These are phyloP conservation scores for Acanthochlamys bracteata DNA, from an alignment of 106 monocot species.

Conservation along the genomic window DNA sequence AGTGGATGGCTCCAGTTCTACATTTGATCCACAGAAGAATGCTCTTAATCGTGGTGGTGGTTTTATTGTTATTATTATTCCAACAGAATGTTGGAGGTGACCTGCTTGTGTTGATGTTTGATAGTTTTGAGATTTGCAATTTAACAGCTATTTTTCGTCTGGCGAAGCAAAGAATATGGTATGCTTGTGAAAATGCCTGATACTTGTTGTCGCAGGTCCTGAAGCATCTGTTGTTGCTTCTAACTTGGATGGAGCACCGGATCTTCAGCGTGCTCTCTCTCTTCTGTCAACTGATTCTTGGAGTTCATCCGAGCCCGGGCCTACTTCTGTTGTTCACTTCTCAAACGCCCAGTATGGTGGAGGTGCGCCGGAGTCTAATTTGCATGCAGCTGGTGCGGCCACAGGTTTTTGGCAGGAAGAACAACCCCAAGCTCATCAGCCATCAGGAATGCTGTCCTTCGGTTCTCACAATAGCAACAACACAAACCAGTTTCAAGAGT, in stretches of 20 bases:
- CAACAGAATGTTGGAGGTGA: too few species aligned
- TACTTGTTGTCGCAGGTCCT: slow-evolving; percentile 24
- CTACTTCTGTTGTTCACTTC: slow-evolving; percentile 22
- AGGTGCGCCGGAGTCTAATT: not conserved
- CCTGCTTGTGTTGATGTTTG: too few species aligned
- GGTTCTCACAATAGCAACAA: slow-evolving; percentile 11
- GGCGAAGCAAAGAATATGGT: too few species aligned
- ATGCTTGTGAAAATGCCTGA: not conserved
- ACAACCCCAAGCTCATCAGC: slow-evolving; percentile 12
- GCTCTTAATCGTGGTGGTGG: too few species aligned
- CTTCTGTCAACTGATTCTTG: slow-evolving; percentile 72
- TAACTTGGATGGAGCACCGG: slow-evolving; percentile 61
- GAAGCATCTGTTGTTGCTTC: slow-evolving; percentile 50
- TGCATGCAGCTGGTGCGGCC: slow-evolving; percentile 9
- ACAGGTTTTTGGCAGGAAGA: slow-evolving; percentile 24
- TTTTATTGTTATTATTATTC: too few species aligned
- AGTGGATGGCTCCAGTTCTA: too few species aligned
- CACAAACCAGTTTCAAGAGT: slow-evolving; percentile 29
- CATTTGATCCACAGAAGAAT: too few species aligned
- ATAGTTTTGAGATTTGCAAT: too few species aligned
- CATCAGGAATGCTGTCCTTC: slow-evolving; percentile 18
- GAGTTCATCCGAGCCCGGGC: slow-evolving; percentile 19
- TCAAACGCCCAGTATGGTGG: slow-evolving; percentile 4
- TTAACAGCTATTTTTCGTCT: too few species aligned
- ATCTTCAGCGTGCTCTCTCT: slow-evolving; percentile 93